These are phyloP conservation scores for Bipolaris victoriae DNA, from an alignment of 2,329 filamentous ascomycete species.

Conservation along the genomic window DNA sequence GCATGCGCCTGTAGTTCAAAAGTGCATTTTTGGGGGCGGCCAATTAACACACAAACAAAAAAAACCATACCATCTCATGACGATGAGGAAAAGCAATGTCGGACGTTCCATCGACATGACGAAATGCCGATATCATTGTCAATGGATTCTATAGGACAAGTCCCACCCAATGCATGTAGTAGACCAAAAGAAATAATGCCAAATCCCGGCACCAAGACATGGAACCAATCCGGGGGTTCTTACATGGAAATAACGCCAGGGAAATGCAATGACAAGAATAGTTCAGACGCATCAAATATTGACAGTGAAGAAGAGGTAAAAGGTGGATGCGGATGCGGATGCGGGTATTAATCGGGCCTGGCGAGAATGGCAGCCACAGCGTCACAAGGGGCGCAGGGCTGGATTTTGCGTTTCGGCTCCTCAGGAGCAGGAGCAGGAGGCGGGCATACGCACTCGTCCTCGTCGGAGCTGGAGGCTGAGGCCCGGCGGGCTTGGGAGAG, in stretches of 20 bases:
- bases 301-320: constrained; percentile 28
- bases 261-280: constrained; percentile 22
- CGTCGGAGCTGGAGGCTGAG: constrained; percentile 25
- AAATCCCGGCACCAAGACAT: constrained; percentile 15
- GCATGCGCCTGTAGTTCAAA: neutral
- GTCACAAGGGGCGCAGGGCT: constrained; percentile 32
- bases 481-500: constrained; percentile 21
- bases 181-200: constrained; percentile 5
- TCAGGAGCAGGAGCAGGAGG: constrained; percentile 18
- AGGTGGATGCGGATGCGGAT: neutral
- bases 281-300: constrained; percentile 30
- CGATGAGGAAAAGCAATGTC: neutral
- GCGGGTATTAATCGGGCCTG: constrained; percentile 23
- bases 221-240: constrained; percentile 33
- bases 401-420: constrained; percentile 25
- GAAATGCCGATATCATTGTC: constrained; percentile 3
- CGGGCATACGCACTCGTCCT: constrained; percentile 22
- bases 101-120: neutral
- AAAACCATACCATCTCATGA: neutral
- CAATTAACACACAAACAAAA: neutral
- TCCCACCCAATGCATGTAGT: constrained; percentile 11
- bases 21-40: neutral
- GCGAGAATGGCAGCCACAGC: constrained; percentile 35
- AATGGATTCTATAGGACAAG: constrained; percentile 8
- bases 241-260: constrained; percentile 31